Evolutionary conservation across 805 yeast species (phyloP), one percentile per base, ranked within the genome.

Genomic region (Yarrowia yakushimensis): DNA sequence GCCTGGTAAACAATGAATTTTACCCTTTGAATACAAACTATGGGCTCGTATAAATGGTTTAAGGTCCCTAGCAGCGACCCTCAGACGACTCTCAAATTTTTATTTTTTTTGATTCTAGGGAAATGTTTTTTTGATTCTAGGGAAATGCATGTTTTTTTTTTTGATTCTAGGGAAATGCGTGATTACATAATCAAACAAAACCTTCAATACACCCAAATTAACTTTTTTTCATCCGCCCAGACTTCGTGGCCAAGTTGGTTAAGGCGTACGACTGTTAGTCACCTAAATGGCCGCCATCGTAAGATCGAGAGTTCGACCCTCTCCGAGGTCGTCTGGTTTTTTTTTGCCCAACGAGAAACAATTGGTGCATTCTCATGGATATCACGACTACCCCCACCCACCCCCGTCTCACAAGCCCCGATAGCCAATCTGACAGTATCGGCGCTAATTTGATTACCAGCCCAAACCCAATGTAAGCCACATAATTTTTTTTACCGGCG

Each of bases 211-310:
- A 18, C 18, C 5, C 1, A 39, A 11, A 12, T 42, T 22, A 42
- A 6, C 20, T 25, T 42, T n/a, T n/a, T n/a, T n/a, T n/a, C n/a
- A n/a, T n/a, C n/a, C n/a, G 6, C 15, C 59, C 43, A 36, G 59
- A 52, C 59, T 52, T 52, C 59, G 59, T 52, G 59, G 59, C 59
- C 59, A 52, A 52, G 59, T 52, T 52, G 59, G 59, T 52, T 52
- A 52, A 52, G 59, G 59, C 59, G 59, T 52, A 52, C 59, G 59
- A 52, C 59, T 52, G 59, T 52, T 52, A 52, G 59, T 52, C 59
- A 52, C 36, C 43, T 52, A 23, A 52, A 52, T 52, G 59, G 59
- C 59, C 59, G 59, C 59, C 59, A 52, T 52, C 59, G 59, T 52
- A 52, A 52, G 59, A 52, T 52, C 59, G 59, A 52, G 59, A 52